A percentile compares a stretch with the other conserved stretches of the same genome.
phyloP scores from a whole-genome alignment of 352 stramenopile genomes.

The Blastocystis sp. region DNA sequence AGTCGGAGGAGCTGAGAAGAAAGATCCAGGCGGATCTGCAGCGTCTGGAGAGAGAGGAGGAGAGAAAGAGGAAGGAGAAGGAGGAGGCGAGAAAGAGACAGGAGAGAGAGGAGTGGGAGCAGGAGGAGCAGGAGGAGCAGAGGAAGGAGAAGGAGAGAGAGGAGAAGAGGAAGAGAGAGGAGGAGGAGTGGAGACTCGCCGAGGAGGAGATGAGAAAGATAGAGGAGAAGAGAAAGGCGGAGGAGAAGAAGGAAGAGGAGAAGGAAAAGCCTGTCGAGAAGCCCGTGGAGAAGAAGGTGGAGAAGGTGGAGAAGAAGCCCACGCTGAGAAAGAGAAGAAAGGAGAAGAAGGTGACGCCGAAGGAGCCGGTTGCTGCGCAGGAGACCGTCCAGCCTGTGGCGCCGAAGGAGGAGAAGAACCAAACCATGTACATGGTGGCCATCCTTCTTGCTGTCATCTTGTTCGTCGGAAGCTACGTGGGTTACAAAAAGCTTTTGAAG shows the following conservation, averaged over 20 bases:
- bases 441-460: background rate
- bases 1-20: background rate
- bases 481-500: background rate
- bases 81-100: background rate
- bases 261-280: background rate
- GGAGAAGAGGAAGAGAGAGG: background rate
- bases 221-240: background rate
- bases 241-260: constrained; percentile 10
- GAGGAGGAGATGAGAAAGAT: background rate
- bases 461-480: background rate
- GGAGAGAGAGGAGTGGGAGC: background rate
- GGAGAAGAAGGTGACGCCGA: background rate
- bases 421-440: background rate
- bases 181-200: background rate
- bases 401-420: background rate
- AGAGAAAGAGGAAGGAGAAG: background rate
- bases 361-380: background rate
- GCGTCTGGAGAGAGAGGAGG: background rate
- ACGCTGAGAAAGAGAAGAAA: constrained; percentile 32
- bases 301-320: background rate
- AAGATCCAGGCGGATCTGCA: constrained; percentile 5
- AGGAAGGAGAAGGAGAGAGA: background rate
- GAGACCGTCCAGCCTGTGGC: background rate
- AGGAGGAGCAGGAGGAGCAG: constrained; percentile 9
- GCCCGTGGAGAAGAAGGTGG: constrained; percentile 5